These are phyloP conservation scores for Ganoderma leucocontextum DNA, from an alignment of 1,284 basidiomycete species.

Conservation along the genomic window DNA sequence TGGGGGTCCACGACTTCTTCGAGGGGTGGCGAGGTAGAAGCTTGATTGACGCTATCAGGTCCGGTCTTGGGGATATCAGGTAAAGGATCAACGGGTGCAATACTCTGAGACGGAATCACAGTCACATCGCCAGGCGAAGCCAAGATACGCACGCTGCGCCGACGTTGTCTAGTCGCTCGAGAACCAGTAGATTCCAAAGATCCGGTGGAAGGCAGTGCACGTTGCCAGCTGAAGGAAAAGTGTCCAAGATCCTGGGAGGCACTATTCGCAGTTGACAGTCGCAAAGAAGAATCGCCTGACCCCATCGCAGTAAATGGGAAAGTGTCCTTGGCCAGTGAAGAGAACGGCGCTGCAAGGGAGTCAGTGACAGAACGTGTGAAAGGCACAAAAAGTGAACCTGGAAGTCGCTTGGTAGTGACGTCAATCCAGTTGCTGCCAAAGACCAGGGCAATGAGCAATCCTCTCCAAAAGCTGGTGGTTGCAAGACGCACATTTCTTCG, in stretches of 20 bases:
- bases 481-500: conserved; percentile 48
- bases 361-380: conserved; percentile 2
- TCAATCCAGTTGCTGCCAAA: conserved; percentile 51
- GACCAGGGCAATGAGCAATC: not conserved
- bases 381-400: conserved; percentile 26
- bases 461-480: not conserved
- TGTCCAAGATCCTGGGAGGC: not conserved
- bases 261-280: not conserved
- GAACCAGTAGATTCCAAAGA: not conserved
- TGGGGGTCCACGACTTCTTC: conserved; percentile 4
- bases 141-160: conserved; percentile 10
- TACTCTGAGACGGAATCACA: conserved; percentile 9
- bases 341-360: conserved; percentile 13
- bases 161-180: conserved; percentile 7
- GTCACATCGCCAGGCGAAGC: conserved; percentile 12
- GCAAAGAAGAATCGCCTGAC: not conserved
- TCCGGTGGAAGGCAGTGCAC: not conserved
- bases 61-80: conserved; percentile 6
- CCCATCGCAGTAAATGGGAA: conserved; percentile 1
- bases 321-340: not conserved
- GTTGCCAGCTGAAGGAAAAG: conserved; percentile 28
- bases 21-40: not conserved
- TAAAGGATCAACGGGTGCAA: conserved; percentile 3
- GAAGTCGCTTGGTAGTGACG: conserved; percentile 25
- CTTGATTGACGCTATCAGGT: not conserved